phyloP scores from a whole-genome alignment of 1,139 yeast genomes.

The Suhomyces anneliseae region DNA sequence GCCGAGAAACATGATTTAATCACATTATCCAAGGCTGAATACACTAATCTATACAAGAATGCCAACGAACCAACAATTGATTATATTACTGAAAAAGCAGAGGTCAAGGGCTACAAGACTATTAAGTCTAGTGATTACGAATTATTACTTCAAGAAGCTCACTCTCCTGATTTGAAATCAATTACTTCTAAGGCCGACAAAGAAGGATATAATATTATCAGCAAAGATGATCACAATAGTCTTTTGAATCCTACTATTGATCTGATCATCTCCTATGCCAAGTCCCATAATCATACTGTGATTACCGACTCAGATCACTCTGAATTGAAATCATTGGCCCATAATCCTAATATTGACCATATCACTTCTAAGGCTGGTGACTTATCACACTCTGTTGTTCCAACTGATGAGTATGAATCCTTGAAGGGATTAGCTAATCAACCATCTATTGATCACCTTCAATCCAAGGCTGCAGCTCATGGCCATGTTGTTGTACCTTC shows the following conservation, averaged over 20 bases:
- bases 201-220: slow-evolving; percentile 21
- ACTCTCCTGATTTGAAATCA: slow-evolving; percentile 26
- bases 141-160: slow-evolving; percentile 12
- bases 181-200: slow-evolving; percentile 32
- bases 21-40: slow-evolving; percentile 35
- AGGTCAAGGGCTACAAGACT: slow-evolving; percentile 8
- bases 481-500: slow-evolving; percentile 4
- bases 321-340: slow-evolving; percentile 11
- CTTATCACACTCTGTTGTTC: slow-evolving; percentile 18
- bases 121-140: slow-evolving; percentile 20
- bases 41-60: slow-evolving; percentile 33
- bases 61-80: slow-evolving; percentile 32
- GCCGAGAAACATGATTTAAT: slow-evolving; percentile 40
- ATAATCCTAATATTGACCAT: slow-evolving; percentile 24
- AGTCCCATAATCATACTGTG: slow-evolving; percentile 16
- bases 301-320: slow-evolving; percentile 13
- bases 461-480: slow-evolving; percentile 9
- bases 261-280: slow-evolving; percentile 18
- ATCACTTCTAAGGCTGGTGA: slow-evolving; percentile 15
- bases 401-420: slow-evolving; percentile 15
- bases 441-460: slow-evolving; percentile 17
- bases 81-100: slow-evolving; percentile 17
- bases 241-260: slow-evolving; percentile 21
- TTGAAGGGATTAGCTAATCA: slow-evolving; percentile 13
- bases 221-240: slow-evolving; percentile 7